Conservation (phyloP, 352 stramenopile genomes). For the Phytophthora fragariaefolia region DNA sequence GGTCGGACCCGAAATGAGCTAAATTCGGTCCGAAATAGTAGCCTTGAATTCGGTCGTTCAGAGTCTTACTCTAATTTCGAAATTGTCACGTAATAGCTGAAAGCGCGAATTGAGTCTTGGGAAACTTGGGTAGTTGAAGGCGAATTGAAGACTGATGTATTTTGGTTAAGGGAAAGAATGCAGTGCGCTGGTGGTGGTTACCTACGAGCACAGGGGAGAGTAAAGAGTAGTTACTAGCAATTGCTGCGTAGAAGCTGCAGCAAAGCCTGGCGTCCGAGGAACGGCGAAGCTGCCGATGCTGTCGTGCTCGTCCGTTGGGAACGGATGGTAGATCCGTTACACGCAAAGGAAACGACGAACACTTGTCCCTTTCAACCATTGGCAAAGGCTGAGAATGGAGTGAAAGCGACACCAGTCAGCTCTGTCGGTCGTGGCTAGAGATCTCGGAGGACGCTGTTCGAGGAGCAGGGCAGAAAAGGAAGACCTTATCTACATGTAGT, state of each 20-base stretch:
- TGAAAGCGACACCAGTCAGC: too few species aligned
- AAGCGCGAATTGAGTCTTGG: slow-evolving; percentile 2
- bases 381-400: too few species aligned
- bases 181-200: background rate
- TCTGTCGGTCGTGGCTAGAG: too few species aligned
- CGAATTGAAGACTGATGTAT: background rate
- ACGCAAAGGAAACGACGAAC: too few species aligned
- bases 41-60: background rate
- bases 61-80: background rate
- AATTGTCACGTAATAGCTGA: background rate
- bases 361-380: too few species aligned
- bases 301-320: too few species aligned
- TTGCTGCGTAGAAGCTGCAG: background rate
- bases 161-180: slow-evolving; percentile 5
- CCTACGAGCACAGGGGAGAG: background rate
- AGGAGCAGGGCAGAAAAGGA: too few species aligned
- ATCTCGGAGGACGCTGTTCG: too few species aligned
- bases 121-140: background rate
- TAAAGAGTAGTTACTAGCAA: background rate
- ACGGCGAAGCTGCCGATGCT: too few species aligned
- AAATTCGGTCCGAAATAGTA: background rate
- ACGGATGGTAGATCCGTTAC: too few species aligned
- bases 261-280: too few species aligned
- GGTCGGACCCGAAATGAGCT: background rate
- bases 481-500: too few species aligned